Evolutionary conservation across 192 early-diverging fungal genomes (phyloP).

Genomic region (Linderina pennispora): DNA sequence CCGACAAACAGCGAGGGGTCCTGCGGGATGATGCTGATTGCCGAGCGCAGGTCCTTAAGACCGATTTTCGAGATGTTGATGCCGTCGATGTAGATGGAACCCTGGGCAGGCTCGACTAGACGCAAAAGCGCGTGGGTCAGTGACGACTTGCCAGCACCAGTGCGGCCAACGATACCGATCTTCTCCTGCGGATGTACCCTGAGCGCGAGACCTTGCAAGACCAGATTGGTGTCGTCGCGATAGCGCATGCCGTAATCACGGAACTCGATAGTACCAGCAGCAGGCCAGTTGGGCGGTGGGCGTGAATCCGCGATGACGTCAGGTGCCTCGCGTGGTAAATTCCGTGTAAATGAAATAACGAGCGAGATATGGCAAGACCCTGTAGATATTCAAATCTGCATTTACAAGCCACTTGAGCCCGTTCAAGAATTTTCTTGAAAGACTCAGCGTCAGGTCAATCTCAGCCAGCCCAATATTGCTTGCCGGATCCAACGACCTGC

Average conservation of each 20-base stretch:
- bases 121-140: conserved; percentile 61
- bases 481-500: too few species aligned
- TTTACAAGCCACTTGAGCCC: too few species aligned
- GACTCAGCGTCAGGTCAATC: too few species aligned
- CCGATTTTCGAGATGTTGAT: conserved; percentile 50
- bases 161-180: conserved; percentile 81
- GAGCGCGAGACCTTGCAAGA: conserved; percentile 44
- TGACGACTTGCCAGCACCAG: conserved; percentile 67
- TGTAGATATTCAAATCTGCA: too few species aligned
- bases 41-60: conserved; percentile 53
- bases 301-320: conserved; percentile 48
- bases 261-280: conserved; percentile 57
- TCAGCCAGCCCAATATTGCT: too few species aligned
- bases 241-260: conserved; percentile 21
- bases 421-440: too few species aligned
- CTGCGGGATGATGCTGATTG: conserved; percentile 60
- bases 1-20: conserved; percentile 65
- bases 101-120: conserved; percentile 50
- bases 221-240: not conserved
- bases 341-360: not conserved
- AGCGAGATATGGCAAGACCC: too few species aligned
- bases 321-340: conserved; percentile 50
- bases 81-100: conserved; percentile 57
- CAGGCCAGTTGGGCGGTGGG: conserved; percentile 55
- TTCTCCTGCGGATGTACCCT: conserved; percentile 55